Base-by-base conservation (phyloP, 2,329 filamentous ascomycete species). In the Helotiales sp. region DNA sequence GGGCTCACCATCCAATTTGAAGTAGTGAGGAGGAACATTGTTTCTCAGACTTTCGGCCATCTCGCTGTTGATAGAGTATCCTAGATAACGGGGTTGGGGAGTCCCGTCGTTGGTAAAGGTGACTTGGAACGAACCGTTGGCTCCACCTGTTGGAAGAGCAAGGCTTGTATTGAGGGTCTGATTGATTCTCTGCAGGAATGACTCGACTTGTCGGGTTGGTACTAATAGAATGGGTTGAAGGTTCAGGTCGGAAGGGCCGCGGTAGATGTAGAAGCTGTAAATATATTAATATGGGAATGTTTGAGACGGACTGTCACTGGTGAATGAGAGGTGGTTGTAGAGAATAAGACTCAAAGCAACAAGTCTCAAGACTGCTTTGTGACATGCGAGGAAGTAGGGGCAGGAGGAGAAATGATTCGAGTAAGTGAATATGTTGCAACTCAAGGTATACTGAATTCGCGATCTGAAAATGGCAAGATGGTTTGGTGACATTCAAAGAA, bases 41-140 rank as follows among this genome's bases (percentile, higher is more conserved):
- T 70, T 61, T 61, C 63, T 70, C 24, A 77, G 57, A 8, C 60
- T 57, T 17, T 73, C 66, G 0, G 71, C 73, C 61, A 70, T 71
- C 5, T 81, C 78, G 3, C 79, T 78, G 45, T 81, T 85, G 15
- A 75, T 79, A 0, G 85, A 87, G 47, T 81, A 83, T 2, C 89
- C 89, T 5, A 96, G 80, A 73, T 88, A 94, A 49, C 87, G 85
- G 3, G 93, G 93, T 7, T 84, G 82, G 4, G 89, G 88, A 5
- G 85, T 86, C 3, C 84, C 83, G 37, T 86, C 83, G 32, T 86
- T 74, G 0, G 84, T 84, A 74, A 96, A 96, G 10, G 79, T 79
- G 65, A 91, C 78, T 50, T 85, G 77, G 66, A 96, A 90, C 0
- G 84, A 86, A 17, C 82, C 80, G 4, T 83, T 79, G 13, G 82